Conservation (phyloP, 129 eudicot species). For the Dittrichia graveolens region DNA sequence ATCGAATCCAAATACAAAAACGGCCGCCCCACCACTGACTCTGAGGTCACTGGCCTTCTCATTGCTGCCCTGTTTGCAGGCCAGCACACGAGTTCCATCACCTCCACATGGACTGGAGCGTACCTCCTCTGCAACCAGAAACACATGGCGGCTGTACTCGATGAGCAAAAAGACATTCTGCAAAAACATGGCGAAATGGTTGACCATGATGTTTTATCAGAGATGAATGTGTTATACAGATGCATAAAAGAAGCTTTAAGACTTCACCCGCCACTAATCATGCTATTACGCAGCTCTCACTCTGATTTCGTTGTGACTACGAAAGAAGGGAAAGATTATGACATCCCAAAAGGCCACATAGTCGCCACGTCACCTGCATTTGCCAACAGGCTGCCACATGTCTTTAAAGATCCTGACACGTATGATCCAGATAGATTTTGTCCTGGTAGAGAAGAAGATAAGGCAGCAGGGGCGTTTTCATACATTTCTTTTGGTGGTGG, state of each 20-base stretch:
- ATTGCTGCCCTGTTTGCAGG: constrained; percentile 96
- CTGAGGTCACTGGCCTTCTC: constrained; percentile 84
- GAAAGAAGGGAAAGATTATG: constrained; percentile 76
- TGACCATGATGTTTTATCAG: constrained; percentile 78
- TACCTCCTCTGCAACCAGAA: constrained; percentile 73
- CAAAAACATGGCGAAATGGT: constrained; percentile 58
- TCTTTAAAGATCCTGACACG: constrained; percentile 74
- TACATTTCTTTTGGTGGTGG: constrained; percentile 98
- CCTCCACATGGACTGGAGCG: constrained; percentile 96
- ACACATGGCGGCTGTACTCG: constrained; percentile 61
- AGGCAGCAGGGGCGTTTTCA: constrained; percentile 87
- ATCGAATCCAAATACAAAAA: constrained; percentile 96
- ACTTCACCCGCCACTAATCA: constrained; percentile 93
- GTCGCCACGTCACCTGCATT: constrained; percentile 93
- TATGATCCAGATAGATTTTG: constrained; percentile 88
- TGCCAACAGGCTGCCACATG: constrained; percentile 84
- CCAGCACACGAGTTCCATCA: constrained; percentile 94
- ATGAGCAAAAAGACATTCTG: constrained; percentile 68
- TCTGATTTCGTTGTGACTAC: constrained; percentile 74
- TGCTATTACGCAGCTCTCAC: constrained; percentile 86
- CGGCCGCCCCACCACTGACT: constrained; percentile 78
- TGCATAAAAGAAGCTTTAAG: constrained; percentile 93
- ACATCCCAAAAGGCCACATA: constrained; percentile 92
- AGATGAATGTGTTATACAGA: constrained; percentile 79
- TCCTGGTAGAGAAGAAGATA: constrained; percentile 88